Evolutionary conservation across 225 moss, liverwort and hornwort genomes (phyloP), one percentile per base, ranked within the genome.

Genomic region (Bryoerythrophyllum caledonicum): DNA sequence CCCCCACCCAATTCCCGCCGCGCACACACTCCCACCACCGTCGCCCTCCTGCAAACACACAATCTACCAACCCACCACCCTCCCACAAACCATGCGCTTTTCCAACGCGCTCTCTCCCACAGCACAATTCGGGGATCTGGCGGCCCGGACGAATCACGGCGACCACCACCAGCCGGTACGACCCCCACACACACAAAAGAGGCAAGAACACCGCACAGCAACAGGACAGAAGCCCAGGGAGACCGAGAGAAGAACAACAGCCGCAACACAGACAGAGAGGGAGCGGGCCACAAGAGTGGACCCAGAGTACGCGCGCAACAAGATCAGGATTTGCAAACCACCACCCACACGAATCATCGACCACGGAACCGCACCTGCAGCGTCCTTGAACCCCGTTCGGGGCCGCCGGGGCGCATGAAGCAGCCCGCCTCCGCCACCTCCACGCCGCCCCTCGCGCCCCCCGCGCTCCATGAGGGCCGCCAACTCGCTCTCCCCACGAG

Each of bases 361-460:
- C 59, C 56, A 72, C 52, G 16, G 59, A 13, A 74, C 74, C 78
- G 71, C 63, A 96, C 96, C 96, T 96, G 90, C 66, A 60, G 87
- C 75, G 73, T 96, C 96, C 86, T 92, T 96, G 67, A 96, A 94
- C 56, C 94, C 94, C 46, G 92, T 90, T 64, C 96, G 96, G 57
- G 92, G 96, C 35, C 96, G 91, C 44, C 96, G 91, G 24, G 92
- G 91, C 68, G 96, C 96, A 37, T 91, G 90, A 32, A 91, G 83
- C 34, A 86, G 70, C 55, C 86, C 90, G 30, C 77, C 89, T 28
- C 90, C 91, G 46, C 89, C 91, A 52, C 77, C 74, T 76, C 85
- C 92, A 48, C 96, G 92, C 67, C 94, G 89, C 60, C 92, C 90
- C 80, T 96, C 96, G 57, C 94, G 92, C 60, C 91, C 87, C 60